Evolutionary conservation across 1,139 yeast species (phyloP).

Genomic region (Candida dubliniensis): DNA sequence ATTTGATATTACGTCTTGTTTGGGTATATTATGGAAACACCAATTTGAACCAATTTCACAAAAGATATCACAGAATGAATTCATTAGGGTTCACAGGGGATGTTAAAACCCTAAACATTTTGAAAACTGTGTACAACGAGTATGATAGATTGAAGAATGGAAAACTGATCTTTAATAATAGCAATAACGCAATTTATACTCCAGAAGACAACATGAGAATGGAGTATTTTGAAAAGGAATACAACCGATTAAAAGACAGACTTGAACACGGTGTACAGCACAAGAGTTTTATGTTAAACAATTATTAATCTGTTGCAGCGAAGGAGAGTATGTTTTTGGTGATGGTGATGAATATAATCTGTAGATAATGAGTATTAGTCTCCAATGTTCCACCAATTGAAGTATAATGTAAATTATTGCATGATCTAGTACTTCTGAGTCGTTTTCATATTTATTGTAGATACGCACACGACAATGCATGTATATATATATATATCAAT

Average conservation of each 20-base stretch:
- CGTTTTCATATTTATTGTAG: not conserved
- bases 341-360: no score
- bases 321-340: no score
- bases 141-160: constrained; percentile 31
- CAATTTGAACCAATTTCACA: constrained; percentile 37
- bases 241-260: constrained; percentile 11
- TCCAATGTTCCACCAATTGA: no score
- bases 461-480: not conserved
- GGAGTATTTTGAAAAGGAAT: constrained; percentile 25
- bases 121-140: constrained; percentile 38
- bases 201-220: constrained; percentile 36
- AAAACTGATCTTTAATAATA: constrained; percentile 12
- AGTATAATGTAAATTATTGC: no score
- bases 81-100: constrained; percentile 46
- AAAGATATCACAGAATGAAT: constrained; percentile 37
- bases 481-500: no score
- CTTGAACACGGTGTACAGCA: not conserved
- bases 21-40: constrained; percentile 44
- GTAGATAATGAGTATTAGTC: no score
- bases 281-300: not conserved
- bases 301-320: not conserved
- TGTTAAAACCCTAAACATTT: constrained; percentile 33
- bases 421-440: no score
- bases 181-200: constrained; percentile 34
- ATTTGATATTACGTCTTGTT: constrained; percentile 36